Base-by-base conservation (phyloP, 2,329 filamentous ascomycete genomes). In the Trematosphaeria pertusa region DNA sequence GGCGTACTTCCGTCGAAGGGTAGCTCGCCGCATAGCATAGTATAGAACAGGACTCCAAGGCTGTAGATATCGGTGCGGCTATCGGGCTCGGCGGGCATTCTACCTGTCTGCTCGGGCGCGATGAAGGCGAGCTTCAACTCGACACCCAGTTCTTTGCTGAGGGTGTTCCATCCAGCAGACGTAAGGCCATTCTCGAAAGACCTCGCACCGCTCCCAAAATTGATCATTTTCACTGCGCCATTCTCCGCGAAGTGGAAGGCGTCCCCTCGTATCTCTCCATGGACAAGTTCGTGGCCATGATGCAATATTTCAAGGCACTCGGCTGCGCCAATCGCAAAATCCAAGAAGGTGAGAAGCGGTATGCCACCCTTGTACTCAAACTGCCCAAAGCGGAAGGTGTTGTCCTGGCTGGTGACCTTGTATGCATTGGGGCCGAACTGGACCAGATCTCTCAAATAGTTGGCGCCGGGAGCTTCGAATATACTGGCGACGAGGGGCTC, bases 41-140 rank as follows among this genome's bases (percentile, higher is more conserved):
- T 89, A 87, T 91, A 97, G 69, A 97, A 93, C 1, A 97, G 73
- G 30, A 97, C 86, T 3, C 93, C 93, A 1, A 97, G 77, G 0
- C 90, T 92, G 74, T 97, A 97, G 22, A 97, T 95, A 70, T 97
- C 93, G 12, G 93, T 97, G 31, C 93, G 84, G 21, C 61, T 65
- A 22, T 51, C 44, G 15, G 93, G 93, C 69, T 97, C 92, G 3
- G 89, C 91, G 2, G 91, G 89, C 82, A 97, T 88, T 15, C 93
- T 86, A 11, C 93, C 93, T 2, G 93, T 97, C 75, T 97, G 93
- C 67, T 97, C 93, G 0, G 93, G 92, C 36, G 91, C 93, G 66
- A 97, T 95, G 66, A 91, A 97, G 40, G 92, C 85, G 15, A 97
- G 78, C 72, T 96, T 96, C 65, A 92, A 87, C 73, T 91, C 91